Evolutionary conservation across 345 rosid species (phyloP), one percentile per base, ranked within the genome.

Genomic region (Aquilaria yunnanensis): DNA sequence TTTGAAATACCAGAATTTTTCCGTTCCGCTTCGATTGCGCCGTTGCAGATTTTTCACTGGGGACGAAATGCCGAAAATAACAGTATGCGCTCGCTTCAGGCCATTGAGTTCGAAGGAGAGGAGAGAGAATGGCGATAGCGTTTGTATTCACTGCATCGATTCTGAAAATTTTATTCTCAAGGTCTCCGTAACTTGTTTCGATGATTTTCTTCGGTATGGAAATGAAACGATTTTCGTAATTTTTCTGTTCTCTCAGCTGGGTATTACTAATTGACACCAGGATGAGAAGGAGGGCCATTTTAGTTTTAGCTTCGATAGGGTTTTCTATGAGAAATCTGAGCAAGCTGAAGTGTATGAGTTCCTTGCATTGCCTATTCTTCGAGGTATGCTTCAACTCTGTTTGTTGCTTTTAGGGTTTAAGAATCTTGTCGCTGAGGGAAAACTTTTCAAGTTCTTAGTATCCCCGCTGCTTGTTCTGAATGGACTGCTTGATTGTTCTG

Each of bases 31-130:
- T 9, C 12, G 4, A 47, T 13, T 30, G 16, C 10, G 2, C 10
- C 2, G 34, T 60, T 16, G 12, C 14, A 34, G 43, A 14, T 32
- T 47, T 47, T 56, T 14, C 46, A 2, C 14, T 16, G 56, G 32
- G 53, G 50, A 34, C 41, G 62, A 34, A 47, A 81, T 82, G 87
- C 70, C 92, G 32, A 89, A 78, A 55, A 65, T 86, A 46, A 85
- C 90, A 3, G 90, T 92, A 13, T 92, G 95, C 56, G 83, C 83
- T 59, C 88, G 98, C 50, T 85, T 92, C 71, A 70, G 98, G 78
- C 96, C 98, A 5, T 54, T 85, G 69, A 89, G 82, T 66, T 68
- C 87, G 1, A 82, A 72, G 67, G 96, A 92, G 83, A 76, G 71
- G 63, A 77, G 66, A 34, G 90, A 79, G 12, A 70, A 50, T 56